phyloP scores from a whole-genome alignment of 768 basidiomycete genomes.

The Mycena pura region DNA sequence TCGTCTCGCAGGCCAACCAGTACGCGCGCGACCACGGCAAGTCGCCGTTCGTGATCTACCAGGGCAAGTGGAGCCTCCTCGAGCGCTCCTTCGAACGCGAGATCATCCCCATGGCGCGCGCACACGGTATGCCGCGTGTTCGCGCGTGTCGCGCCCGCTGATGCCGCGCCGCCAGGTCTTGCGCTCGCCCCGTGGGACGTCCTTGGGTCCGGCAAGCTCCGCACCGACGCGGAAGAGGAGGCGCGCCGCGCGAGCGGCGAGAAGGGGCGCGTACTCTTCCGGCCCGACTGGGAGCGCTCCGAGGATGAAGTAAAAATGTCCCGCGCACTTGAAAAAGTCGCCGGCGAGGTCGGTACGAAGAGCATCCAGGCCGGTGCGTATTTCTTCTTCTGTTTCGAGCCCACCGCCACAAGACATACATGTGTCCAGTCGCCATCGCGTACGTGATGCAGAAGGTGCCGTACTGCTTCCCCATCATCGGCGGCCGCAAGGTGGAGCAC shows the following conservation, averaged over 20 bases:
- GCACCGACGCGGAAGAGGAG: slow-evolving; percentile 36
- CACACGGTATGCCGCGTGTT: background rate
- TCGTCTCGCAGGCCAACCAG: slow-evolving; percentile 46
- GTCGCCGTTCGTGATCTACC: slow-evolving; percentile 53
- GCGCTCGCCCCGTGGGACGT: slow-evolving; percentile 48
- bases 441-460: slow-evolving; percentile 59
- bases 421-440: slow-evolving; percentile 52
- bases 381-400: slow-evolving; percentile 31
- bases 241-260: slow-evolving; percentile 37
- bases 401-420: slow-evolving; percentile 28
- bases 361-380: slow-evolving; percentile 24
- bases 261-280: slow-evolving; percentile 40
- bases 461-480: too few relatives aligned
- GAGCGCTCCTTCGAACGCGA: slow-evolving; percentile 52
- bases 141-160: background rate
- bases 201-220: slow-evolving; percentile 35
- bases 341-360: slow-evolving; percentile 44
- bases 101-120: slow-evolving; percentile 44
- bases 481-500: slow-evolving; percentile 59
- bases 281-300: slow-evolving; percentile 41
- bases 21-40: slow-evolving; percentile 48
- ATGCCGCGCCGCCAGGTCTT: slow-evolving; percentile 25
- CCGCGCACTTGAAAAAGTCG: slow-evolving; percentile 44
- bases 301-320: slow-evolving; percentile 40
- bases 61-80: slow-evolving; percentile 44